These are phyloP conservation scores for Cladosporium halotolerans DNA, from an alignment of 2,329 filamentous ascomycete species.

Conservation along the genomic window DNA sequence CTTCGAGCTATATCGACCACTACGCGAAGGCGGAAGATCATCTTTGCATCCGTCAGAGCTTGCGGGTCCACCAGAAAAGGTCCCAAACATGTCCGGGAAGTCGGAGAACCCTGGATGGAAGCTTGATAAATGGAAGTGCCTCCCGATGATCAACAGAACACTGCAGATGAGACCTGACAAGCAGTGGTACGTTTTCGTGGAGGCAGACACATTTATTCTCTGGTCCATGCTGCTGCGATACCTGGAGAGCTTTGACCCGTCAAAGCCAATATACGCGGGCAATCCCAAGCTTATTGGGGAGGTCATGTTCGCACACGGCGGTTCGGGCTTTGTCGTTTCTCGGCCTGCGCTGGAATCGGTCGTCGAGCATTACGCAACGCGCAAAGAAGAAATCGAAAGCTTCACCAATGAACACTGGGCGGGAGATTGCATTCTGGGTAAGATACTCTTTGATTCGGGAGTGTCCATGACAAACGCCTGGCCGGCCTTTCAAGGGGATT, in stretches of 20 bases:
- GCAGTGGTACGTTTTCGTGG: slow-evolving; percentile 56
- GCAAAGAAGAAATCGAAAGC: slow-evolving; percentile 34
- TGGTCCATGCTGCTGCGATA: slow-evolving; percentile 49
- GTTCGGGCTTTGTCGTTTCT: slow-evolving; percentile 49
- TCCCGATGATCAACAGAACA: slow-evolving; percentile 32
- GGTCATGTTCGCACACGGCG: slow-evolving; percentile 48
- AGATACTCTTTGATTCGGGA: slow-evolving; percentile 13
- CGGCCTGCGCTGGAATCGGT: slow-evolving; percentile 42
- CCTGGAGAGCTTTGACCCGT: slow-evolving; percentile 45
- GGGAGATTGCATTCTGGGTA: slow-evolving; percentile 18
- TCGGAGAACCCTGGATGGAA: slow-evolving; percentile 17
- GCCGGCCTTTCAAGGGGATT: slow-evolving; percentile 17
- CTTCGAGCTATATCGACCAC: slow-evolving; percentile 33
- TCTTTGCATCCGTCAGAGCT: slow-evolving; percentile 26
- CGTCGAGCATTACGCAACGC: slow-evolving; percentile 36
- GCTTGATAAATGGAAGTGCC: slow-evolving; percentile 34
- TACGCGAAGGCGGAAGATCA: slow-evolving; percentile 26
- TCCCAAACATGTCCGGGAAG: not conserved
- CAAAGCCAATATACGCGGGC: slow-evolving; percentile 47
- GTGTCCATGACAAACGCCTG: slow-evolving; percentile 14
- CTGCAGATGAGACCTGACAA: slow-evolving; percentile 38
- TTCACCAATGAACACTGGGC: slow-evolving; percentile 17
- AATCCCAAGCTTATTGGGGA: slow-evolving; percentile 48
- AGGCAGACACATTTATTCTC: slow-evolving; percentile 53
- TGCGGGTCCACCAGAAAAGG: not conserved